These are phyloP conservation scores for Musa troglodytarum DNA, from an alignment of 176 grass and related monocot species.

Conservation along the genomic window DNA sequence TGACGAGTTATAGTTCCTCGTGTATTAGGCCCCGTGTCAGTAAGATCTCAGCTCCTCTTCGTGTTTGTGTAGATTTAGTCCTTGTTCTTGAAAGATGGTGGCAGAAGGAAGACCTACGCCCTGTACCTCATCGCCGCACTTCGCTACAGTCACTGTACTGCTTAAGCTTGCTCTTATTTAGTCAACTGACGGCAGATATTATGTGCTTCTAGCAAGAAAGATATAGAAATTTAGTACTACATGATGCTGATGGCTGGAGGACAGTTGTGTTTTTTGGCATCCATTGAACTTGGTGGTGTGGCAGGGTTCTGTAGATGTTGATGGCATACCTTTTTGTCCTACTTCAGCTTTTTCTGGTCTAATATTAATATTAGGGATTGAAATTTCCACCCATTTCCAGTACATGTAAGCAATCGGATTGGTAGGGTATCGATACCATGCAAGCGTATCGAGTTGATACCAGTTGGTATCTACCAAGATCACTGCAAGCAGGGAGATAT, in stretches of 20 bases:
- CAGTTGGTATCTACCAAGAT: too few species aligned
- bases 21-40: neutral
- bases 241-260: neutral
- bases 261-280: neutral
- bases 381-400: neutral
- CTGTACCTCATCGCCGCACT: neutral
- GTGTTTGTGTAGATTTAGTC: neutral
- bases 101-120: neutral
- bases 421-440: too few species aligned
- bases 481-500: too few species aligned
- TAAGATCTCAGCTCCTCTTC: neutral
- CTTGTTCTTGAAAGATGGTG: neutral
- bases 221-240: neutral
- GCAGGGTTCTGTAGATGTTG: too few species aligned
- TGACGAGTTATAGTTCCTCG: neutral
- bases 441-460: too few species aligned
- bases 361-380: neutral
- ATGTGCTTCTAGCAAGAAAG: neutral
- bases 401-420: too few species aligned
- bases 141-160: neutral
- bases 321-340: too few species aligned
- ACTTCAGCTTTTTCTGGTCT: too few species aligned
- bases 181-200: neutral
- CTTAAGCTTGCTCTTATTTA: neutral
- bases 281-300: neutral